Evolutionary conservation across 805 yeast genomes (phyloP), one percentile per base, ranked within the genome.

Genomic region (Wickerhamiella lipophila): DNA sequence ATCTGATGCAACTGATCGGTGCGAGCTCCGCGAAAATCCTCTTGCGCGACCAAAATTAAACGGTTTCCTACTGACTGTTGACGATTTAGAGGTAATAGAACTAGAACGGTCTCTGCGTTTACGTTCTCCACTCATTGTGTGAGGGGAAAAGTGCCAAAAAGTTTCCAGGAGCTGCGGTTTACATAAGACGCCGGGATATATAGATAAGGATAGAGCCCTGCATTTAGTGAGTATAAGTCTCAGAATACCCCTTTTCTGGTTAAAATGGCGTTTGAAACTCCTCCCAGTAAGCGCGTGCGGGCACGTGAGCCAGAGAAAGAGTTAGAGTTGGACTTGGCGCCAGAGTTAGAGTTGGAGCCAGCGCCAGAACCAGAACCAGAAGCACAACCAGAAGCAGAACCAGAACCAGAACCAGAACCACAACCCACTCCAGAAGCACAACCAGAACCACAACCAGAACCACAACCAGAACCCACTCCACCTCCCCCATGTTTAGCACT

Each of bases 1-100:
- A 12, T 27, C 6, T 4, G 27, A 19, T 13, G 8, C 19, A 13
- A 25, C 21, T 12, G 42, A 26, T 21, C 48, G 35, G 18, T 12
- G 41, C n/a, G 32, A 21, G 8, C 42, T 34, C 18, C 48, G 16
- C 26, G 42, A 36, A 16, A 36, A 25, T 27, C 29, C 42, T 15
- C 42, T 32, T 3, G 42, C 21, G 18, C 48, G 32, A 19, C 42
- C 42, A 27, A 45, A 45, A 22, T 32, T 45, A 25, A 45, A 45
- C 27, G 42, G 48, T 22, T 45, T 45, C 19, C 32, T 23, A 32
- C 40, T 23, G 5, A 34, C 3, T 1, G 41, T n/a, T 6, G 47
- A 44, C 19, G 47, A 12, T 16, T 32, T 30, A 6, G 38, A 29
- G n/a, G 30, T 13, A 22, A 44, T 40, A 4, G 47, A 44, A 16